These are phyloP conservation scores for Nannizziopsis barbatae DNA, from an alignment of 2,329 filamentous ascomycete genomes.

Conservation along the genomic window DNA sequence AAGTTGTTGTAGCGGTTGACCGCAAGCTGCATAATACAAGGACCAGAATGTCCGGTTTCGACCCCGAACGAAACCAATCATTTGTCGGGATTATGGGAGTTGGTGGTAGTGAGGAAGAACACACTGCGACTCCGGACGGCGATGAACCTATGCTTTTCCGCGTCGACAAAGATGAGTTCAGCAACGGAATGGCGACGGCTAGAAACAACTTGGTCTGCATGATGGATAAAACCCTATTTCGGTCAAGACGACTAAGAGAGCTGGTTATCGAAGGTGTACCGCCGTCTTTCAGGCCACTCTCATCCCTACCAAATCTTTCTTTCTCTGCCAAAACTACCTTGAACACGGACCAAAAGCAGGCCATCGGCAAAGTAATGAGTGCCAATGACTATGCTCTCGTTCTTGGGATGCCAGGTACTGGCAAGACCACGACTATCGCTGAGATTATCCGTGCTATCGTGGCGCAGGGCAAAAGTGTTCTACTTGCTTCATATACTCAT, in stretches of 20 bases:
- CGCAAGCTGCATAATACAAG: slow-evolving; percentile 78
- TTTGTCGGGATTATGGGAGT: slow-evolving; percentile 92
- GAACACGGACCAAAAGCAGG: slow-evolving; percentile 75
- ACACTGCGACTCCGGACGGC: slow-evolving; percentile 27
- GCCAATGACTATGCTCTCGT: slow-evolving; percentile 94
- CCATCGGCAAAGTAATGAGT: slow-evolving; percentile 91
- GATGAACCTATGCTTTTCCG: slow-evolving; percentile 56
- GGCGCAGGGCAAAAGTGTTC: slow-evolving; percentile 78
- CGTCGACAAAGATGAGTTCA: slow-evolving; percentile 95
- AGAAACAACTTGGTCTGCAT: slow-evolving; percentile 87
- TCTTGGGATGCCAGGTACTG: slow-evolving; percentile 93
- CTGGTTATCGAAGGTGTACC: slow-evolving; percentile 67
- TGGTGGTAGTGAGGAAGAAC: neutral
- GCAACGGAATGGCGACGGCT: slow-evolving; percentile 90
- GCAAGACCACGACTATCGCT: slow-evolving; percentile 95
- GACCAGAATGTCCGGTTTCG: slow-evolving; percentile 62
- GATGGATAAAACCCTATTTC: slow-evolving; percentile 68
- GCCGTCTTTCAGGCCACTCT: slow-evolving; percentile 59
- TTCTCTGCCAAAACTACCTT: slow-evolving; percentile 56
- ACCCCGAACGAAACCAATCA: slow-evolving; percentile 65
- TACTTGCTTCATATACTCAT: slow-evolving; percentile 92
- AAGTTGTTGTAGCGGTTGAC: slow-evolving; percentile 82
- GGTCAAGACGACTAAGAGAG: slow-evolving; percentile 59
- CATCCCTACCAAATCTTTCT: slow-evolving; percentile 8
- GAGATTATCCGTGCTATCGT: slow-evolving; percentile 90